Percentiles rank a stretch among this genome's conserved stretches.
phyloP scores from a whole-genome alignment of 768 basidiomycete species.

The Cyclocybe aegerita region DNA sequence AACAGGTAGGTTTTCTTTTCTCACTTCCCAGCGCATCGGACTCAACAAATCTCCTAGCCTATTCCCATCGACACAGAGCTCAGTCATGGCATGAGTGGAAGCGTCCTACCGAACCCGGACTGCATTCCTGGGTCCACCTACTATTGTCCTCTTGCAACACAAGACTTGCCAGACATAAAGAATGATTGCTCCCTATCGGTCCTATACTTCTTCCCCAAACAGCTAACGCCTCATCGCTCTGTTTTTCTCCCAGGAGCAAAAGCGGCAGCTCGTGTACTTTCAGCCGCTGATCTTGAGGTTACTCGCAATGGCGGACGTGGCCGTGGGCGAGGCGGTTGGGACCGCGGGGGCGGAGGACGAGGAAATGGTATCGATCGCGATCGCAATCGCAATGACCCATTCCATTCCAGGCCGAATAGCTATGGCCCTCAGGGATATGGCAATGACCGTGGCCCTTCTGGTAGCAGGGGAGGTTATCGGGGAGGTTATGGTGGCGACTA shows the following conservation, averaged over 20 bases:
- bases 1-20: slow-evolving; percentile 53
- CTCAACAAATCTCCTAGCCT: slow-evolving; percentile 49
- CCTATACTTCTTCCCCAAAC: slow-evolving; percentile 86
- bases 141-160: slow-evolving; percentile 63
- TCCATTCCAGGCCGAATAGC: slow-evolving; percentile 42
- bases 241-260: slow-evolving; percentile 74
- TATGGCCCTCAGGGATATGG: slow-evolving; percentile 31
- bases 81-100: slow-evolving; percentile 80
- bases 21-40: background rate
- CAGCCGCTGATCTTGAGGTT: slow-evolving; percentile 67
- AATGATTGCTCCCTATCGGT: slow-evolving; percentile 88
- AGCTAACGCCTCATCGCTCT: slow-evolving; percentile 82
- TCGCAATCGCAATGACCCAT: slow-evolving; percentile 44
- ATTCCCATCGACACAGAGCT: slow-evolving; percentile 64
- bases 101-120: slow-evolving; percentile 78
- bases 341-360: slow-evolving; percentile 35
- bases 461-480: slow-evolving; percentile 29
- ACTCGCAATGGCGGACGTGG: slow-evolving; percentile 58
- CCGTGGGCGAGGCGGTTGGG: slow-evolving; percentile 46
- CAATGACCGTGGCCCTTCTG: slow-evolving; percentile 25
- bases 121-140: slow-evolving; percentile 93
- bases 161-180: slow-evolving; percentile 74
- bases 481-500: slow-evolving; percentile 27
- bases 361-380: slow-evolving; percentile 34
- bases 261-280: slow-evolving; percentile 59